phyloP scores from a whole-genome alignment of 495 filamentous ascomycete genomes.

The Margaritispora aquatica region DNA sequence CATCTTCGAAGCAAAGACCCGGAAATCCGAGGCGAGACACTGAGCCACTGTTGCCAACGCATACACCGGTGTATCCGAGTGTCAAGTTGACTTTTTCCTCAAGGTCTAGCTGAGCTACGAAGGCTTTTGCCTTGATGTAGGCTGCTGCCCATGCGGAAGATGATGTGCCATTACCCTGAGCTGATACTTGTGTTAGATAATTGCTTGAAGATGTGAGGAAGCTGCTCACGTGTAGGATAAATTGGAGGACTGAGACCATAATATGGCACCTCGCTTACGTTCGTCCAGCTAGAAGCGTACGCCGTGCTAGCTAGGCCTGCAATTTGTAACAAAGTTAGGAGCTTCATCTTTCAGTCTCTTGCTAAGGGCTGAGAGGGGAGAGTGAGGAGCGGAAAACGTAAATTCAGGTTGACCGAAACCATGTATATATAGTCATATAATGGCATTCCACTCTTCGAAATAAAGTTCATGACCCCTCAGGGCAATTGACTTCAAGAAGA shows the following conservation, averaged over 20 bases:
- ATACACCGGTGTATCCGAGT: constrained; percentile 55
- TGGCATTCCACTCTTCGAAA: no score
- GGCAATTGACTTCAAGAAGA: background rate
- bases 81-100: constrained; percentile 57
- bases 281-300: background rate
- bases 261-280: background rate
- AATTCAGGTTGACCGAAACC: no score
- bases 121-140: constrained; percentile 46
- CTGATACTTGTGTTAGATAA: constrained; percentile 25
- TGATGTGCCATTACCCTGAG: constrained; percentile 42
- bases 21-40: constrained; percentile 48
- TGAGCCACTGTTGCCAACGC: constrained; percentile 57
- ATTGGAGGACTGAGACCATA: background rate
- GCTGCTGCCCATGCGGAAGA: constrained; percentile 42
- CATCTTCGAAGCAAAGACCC: constrained; percentile 52
- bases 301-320: background rate
- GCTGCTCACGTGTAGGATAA: background rate
- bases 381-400: no score
- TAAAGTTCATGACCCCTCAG: background rate
- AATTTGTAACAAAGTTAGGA: background rate
- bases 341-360: background rate
- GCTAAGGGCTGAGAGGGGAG: no score
- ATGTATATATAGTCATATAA: no score
- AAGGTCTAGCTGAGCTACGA: constrained; percentile 47
- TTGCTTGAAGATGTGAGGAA: background rate